phyloP scores from a whole-genome alignment of 2,329 filamentous ascomycete genomes.

The Neoarthrinium moseri region DNA sequence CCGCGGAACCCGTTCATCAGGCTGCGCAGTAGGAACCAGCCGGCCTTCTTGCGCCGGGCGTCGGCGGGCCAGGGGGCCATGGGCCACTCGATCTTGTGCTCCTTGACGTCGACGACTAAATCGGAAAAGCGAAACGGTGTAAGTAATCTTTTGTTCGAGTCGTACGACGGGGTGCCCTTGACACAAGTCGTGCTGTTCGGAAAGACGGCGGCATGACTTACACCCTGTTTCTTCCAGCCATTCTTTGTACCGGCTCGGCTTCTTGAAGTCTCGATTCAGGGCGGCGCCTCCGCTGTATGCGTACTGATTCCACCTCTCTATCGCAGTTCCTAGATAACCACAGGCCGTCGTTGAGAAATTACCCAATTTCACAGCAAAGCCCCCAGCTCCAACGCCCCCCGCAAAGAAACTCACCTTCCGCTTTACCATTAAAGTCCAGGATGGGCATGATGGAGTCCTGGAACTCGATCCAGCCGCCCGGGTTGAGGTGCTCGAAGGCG shows the following conservation, averaged over 20 bases:
- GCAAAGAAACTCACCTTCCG: not conserved
- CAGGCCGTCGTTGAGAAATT: no score
- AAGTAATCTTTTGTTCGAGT: no score
- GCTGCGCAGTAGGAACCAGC: not conserved
- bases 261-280: not conserved
- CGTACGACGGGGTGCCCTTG: no score
- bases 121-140: no score
- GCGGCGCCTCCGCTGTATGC: not conserved
- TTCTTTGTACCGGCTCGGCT: not conserved
- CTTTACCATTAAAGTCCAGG: not conserved
- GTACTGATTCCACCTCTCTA: not conserved
- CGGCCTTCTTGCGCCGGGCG: not conserved
- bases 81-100: not conserved
- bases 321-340: no score
- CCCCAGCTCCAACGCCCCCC: no score
- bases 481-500: not conserved
- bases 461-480: not conserved
- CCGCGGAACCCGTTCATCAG: not conserved
- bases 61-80: not conserved
- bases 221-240: not conserved
- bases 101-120: slow-evolving; percentile 1
- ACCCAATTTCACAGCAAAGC: no score
- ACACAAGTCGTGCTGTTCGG: no score
- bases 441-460: not conserved
- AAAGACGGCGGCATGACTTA: no score